Evolutionary conservation across 2,329 filamentous ascomycete species (phyloP).

Genomic region (Chaetomium olivaceum): DNA sequence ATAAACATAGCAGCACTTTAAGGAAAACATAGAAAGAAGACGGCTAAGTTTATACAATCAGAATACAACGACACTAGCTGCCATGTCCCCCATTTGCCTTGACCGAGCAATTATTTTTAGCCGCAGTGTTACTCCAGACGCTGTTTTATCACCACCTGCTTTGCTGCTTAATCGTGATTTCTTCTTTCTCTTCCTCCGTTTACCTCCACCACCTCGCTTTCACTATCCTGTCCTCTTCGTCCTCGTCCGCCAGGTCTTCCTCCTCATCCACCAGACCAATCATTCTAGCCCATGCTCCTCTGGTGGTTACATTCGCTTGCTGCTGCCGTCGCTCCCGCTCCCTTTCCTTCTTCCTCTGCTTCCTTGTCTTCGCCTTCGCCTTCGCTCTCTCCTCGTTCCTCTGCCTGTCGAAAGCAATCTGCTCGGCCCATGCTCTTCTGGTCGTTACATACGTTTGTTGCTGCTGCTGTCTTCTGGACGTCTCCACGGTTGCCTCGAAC

Average conservation of each 20-base stretch:
- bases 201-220: neutral
- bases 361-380: no score
- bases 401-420: neutral
- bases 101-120: neutral
- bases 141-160: neutral
- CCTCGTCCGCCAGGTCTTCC: neutral
- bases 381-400: no score
- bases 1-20: neutral
- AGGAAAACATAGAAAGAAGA: neutral
- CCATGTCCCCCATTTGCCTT: neutral
- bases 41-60: neutral
- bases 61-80: neutral
- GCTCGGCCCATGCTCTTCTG: constrained; percentile 16
- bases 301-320: no score
- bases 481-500: neutral
- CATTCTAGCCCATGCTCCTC: no score
- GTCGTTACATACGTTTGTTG: constrained; percentile 16
- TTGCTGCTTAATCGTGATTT: neutral
- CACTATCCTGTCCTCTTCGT: neutral
- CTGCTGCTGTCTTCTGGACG: neutral
- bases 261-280: neutral
- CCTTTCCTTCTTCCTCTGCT: no score
- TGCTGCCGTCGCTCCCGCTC: no score
- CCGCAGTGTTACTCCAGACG: neutral
- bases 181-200: neutral